Conservation (phyloP, 1,284 basidiomycete genomes). For the Sporisorium exsertum region DNA sequence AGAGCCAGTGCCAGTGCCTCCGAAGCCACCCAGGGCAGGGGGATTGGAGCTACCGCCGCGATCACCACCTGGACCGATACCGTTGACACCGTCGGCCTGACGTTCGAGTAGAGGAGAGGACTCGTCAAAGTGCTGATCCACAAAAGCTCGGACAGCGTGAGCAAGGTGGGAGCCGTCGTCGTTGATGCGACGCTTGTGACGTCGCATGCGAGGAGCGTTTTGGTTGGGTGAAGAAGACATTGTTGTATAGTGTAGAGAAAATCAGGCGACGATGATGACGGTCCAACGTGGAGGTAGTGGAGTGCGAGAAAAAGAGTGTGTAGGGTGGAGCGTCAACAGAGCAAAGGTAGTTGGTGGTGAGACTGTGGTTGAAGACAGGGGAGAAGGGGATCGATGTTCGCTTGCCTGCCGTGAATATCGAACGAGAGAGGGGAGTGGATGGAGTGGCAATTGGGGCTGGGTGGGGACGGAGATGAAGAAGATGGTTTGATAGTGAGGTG, state of each 20-base stretch:
- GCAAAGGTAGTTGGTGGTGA: conserved; percentile 2
- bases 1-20: conserved; percentile 3
- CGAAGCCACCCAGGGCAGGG: conserved; percentile 25
- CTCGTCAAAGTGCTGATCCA: conserved; percentile 17
- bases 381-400: conserved; percentile 1
- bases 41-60: conserved; percentile 10
- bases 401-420: conserved; percentile 39
- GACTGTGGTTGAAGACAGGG: conserved; percentile 9
- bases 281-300: not conserved
- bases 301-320: conserved; percentile 2
- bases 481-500: conserved; percentile 3
- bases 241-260: not conserved
- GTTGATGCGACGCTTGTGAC: conserved; percentile 55
- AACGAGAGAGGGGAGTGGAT: conserved; percentile 1
- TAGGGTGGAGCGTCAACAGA: not conserved
- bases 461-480: conserved; percentile 15
- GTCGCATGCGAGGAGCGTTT: conserved; percentile 44
- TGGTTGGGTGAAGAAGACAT: conserved; percentile 24
- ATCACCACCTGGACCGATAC: conserved; percentile 16
- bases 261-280: too few species aligned
- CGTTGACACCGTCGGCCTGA: conserved; percentile 35
- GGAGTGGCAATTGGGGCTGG: not conserved
- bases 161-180: conserved; percentile 43
- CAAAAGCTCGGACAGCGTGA: conserved; percentile 30
- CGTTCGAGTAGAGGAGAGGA: conserved; percentile 15